Evolutionary conservation across 352 stramenopile genomes (phyloP).

Genomic region (Phytophthora melonis): DNA sequence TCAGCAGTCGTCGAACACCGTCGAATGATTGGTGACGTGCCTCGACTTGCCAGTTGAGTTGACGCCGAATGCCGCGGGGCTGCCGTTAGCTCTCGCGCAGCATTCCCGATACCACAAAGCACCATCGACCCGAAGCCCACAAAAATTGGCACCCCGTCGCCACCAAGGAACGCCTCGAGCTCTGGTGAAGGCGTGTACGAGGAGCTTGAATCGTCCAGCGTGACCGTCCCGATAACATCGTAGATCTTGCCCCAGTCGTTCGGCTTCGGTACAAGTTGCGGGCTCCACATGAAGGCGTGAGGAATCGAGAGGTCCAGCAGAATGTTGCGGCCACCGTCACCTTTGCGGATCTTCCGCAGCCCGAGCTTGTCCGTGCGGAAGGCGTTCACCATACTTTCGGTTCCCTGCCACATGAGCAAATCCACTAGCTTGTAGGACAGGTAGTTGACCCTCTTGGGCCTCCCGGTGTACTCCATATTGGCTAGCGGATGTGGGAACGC

Average conservation of each 20-base stretch:
- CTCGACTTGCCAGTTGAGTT: too few species aligned
- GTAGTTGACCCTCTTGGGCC: slow-evolving; percentile 71
- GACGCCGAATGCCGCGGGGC: too few species aligned
- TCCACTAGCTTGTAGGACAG: slow-evolving; percentile 92
- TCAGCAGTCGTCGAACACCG: too few species aligned
- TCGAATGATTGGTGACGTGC: too few species aligned
- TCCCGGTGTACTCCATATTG: slow-evolving; percentile 83
- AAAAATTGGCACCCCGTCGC: slow-evolving; percentile 86
- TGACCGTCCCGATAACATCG: slow-evolving; percentile 91
- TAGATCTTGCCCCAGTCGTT: slow-evolving; percentile 91
- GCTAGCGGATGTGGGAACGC: slow-evolving; percentile 93
- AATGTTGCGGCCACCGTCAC: slow-evolving; percentile 63
- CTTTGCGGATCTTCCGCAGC: slow-evolving; percentile 72
- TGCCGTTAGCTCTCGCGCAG: too few species aligned
- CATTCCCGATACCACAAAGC: too few species aligned
- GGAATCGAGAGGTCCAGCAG: slow-evolving; percentile 80
- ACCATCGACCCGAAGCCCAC: slow-evolving; percentile 96
- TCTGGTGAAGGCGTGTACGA: slow-evolving; percentile 62
- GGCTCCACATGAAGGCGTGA: slow-evolving; percentile 92
- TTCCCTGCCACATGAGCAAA: slow-evolving; percentile 75
- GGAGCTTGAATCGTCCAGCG: slow-evolving; percentile 45
- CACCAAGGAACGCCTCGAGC: slow-evolving; percentile 69
- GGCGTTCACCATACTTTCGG: slow-evolving; percentile 78
- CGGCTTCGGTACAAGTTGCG: slow-evolving; percentile 87
- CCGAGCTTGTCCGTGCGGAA: slow-evolving; percentile 72